These are phyloP conservation scores for Barnettozyma botsteinii DNA, from an alignment of 805 yeast genomes.

Conservation along the genomic window DNA sequence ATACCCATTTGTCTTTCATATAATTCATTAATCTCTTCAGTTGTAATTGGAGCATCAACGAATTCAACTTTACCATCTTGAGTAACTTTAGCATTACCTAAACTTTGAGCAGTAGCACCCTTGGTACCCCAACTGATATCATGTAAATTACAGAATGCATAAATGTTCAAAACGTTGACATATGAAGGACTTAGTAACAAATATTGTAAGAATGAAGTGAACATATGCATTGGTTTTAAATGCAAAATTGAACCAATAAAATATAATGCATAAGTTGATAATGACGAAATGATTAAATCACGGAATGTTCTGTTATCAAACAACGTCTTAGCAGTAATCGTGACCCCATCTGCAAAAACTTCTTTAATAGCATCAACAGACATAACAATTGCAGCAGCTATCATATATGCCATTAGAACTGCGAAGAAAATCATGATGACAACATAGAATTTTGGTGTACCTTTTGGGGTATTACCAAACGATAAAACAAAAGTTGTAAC, in stretches of 20 bases:
- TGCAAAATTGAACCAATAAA: slow-evolving; percentile 72
- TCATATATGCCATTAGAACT: slow-evolving; percentile 79
- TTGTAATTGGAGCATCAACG: slow-evolving; percentile 69
- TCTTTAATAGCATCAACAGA: slow-evolving; percentile 64
- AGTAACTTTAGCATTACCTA: slow-evolving; percentile 78
- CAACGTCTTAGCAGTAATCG: slow-evolving; percentile 37
- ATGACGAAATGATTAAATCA: slow-evolving; percentile 80
- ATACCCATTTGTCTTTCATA: slow-evolving; percentile 61
- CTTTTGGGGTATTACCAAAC: slow-evolving; percentile 91
- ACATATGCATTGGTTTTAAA: slow-evolving; percentile 89
- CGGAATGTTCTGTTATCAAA: slow-evolving; percentile 70
- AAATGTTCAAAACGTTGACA: slow-evolving; percentile 84
- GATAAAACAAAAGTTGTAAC: slow-evolving; percentile 84
- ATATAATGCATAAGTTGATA: slow-evolving; percentile 79
- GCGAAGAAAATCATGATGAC: slow-evolving; percentile 79
- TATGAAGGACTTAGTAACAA: slow-evolving; percentile 81
- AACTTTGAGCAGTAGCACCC: slow-evolving; percentile 67
- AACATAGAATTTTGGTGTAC: slow-evolving; percentile 74
- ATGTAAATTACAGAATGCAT: slow-evolving; percentile 93
- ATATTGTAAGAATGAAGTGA: slow-evolving; percentile 83
- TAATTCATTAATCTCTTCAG: slow-evolving; percentile 67
- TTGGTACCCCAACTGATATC: slow-evolving; percentile 98
- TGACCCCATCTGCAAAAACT: slow-evolving; percentile 29
- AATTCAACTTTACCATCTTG: slow-evolving; percentile 57
- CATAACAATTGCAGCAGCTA: slow-evolving; percentile 80